Conservation (phyloP, 257 asterid genomes). For the Fraxinus cuspidata region DNA sequence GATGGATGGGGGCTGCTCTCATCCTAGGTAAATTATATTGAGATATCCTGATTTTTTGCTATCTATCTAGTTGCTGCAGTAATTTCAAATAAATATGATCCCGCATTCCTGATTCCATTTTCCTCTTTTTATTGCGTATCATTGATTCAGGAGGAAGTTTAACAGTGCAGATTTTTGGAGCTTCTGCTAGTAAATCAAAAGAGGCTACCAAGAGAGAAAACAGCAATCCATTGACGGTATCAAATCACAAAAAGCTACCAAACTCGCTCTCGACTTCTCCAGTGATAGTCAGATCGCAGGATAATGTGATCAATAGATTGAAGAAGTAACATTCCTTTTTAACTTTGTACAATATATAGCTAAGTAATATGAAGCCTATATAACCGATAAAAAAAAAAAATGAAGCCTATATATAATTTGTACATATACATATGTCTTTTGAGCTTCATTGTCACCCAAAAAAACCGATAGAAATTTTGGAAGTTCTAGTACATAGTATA, state of each 20-base stretch:
- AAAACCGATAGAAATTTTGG: not conserved
- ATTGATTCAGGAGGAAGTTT: conserved; percentile 57
- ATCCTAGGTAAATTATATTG: conserved; percentile 45
- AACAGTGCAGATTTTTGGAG: conserved; percentile 49
- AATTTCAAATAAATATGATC: not conserved
- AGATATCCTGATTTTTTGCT: not conserved
- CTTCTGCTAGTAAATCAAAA: conserved; percentile 21
- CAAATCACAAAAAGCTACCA: conserved; percentile 28
- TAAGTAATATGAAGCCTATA: not conserved
- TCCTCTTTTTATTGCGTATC: not conserved
- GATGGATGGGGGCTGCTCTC: conserved; percentile 76
- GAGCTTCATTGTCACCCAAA: not conserved
- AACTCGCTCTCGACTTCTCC: conserved; percentile 46
- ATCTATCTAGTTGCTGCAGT: not conserved
- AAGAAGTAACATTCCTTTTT: conserved; percentile 35
- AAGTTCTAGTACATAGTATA: not conserved
- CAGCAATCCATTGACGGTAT: conserved; percentile 6
- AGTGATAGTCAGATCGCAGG: conserved; percentile 33
- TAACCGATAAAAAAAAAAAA: too few relatives aligned
- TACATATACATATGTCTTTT: not conserved
- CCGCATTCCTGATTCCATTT: not conserved
- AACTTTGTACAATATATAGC: not conserved
- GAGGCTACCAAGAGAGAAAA: conserved; percentile 21
- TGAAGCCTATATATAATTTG: not conserved
- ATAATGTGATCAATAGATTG: conserved; percentile 29